Base-by-base conservation (phyloP, 2,329 filamentous ascomycete species). In the Botrytis hyacinthi region DNA sequence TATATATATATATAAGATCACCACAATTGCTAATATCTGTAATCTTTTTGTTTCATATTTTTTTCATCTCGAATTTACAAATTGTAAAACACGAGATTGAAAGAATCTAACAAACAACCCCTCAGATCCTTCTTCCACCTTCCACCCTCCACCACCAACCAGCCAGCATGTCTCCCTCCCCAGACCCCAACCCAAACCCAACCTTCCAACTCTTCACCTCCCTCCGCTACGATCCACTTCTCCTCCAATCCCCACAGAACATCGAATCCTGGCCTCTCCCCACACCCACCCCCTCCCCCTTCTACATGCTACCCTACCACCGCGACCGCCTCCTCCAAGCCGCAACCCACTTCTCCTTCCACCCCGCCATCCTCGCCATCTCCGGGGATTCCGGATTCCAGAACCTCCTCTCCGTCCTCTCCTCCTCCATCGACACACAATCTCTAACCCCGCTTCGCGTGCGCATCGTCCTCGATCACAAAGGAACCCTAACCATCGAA, bases 291-390 rank as follows among this genome's bases (percentile, higher is more conserved):
- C 62, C 83, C 10, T 92, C 89, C 14, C 88, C 91, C 0, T 90
- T 93, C 77, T 97, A 97, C 82, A 93, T 97, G 86, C 87, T 96
- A 26, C 86, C 90, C 73, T 91, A 91, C 77, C 94, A 97, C 81
- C 88, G 90, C 63, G 92, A 95, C 80, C 91, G 94, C 71, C 87
- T 97, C 80, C 85, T 94, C n/a, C 87, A 84, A 73, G 89, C 89
- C 22, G 89, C 89, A 8, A 81, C 78, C 8, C 80, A 90, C 76
- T 92, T 88, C 84, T 79, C 82, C 9, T 91, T 88, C 89, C 77
- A 82, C 22, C 7, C 32, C 35, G 60, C 60, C 22, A 62, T 62
- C 26, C 4, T 7, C 35, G 60, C 60, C 22, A 81, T 91, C 10
- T 79, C 82, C 0, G 88, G 87, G 0, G 78, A 83, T 0, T 74